These are phyloP conservation scores for Plasmodium coatneyi DNA, from an alignment of 169 alveolate genomes.

Conservation along the genomic window DNA sequence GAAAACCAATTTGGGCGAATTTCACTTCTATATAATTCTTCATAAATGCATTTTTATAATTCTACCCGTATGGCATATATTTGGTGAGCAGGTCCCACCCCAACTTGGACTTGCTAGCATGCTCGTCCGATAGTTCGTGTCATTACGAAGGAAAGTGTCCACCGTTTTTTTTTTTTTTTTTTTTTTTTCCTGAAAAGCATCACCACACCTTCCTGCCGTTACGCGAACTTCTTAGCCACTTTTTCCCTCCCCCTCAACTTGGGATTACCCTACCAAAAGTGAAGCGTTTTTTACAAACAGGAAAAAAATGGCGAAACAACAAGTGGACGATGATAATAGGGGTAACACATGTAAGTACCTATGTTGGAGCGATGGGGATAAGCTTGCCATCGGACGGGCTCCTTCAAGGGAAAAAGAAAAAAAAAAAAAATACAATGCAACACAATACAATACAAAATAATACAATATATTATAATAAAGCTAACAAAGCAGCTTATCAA, in stretches of 20 bases:
- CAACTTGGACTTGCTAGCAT: neutral
- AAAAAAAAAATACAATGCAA: too few relatives aligned
- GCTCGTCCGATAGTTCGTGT: neutral
- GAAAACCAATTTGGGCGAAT: neutral
- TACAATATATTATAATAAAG: too few relatives aligned
- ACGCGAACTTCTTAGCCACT: neutral
- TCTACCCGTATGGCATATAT: neutral
- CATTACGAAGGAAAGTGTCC: neutral
- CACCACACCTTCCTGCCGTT: neutral
- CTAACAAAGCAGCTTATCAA: neutral
- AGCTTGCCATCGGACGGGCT: neutral
- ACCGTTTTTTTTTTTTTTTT: neutral
- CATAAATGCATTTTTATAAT: neutral
- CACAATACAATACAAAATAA: too few relatives aligned
- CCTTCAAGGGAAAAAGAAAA: neutral
- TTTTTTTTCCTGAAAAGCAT: neutral
- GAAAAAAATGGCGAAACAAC: conserved; percentile 22
- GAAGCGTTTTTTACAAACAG: neutral
- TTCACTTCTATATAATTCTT: neutral
- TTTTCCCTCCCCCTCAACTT: neutral
- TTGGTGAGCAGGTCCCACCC: neutral
- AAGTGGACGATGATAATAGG: neutral
- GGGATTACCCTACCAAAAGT: neutral
- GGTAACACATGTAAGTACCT: conserved; percentile 29
- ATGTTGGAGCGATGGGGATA: neutral